phyloP scores from a whole-genome alignment of 495 filamentous ascomycete species.

The Penicillium subrubescens region DNA sequence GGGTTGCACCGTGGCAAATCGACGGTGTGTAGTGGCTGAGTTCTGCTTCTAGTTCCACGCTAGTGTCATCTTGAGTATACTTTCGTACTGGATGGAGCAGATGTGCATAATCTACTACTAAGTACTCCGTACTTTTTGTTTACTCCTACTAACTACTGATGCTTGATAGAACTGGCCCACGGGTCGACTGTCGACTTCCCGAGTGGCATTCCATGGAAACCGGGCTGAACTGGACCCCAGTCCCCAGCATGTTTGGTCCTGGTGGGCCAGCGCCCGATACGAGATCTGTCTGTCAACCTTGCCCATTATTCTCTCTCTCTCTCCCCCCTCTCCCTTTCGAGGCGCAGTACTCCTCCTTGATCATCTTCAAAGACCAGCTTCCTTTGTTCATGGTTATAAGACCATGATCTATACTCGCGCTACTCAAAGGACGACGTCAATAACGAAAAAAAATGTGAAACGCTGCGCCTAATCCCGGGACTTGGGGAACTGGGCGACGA shows the following conservation, averaged over 20 bases:
- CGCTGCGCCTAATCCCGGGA: neutral
- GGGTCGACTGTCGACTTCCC: conserved; percentile 4
- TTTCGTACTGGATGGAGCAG: neutral
- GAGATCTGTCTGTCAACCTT: neutral
- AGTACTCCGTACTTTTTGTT: neutral
- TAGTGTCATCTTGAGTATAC: neutral
- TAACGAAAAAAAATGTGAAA: neutral
- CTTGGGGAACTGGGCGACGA: neutral
- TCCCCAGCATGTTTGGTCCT: neutral
- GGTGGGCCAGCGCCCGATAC: conserved; percentile 8
- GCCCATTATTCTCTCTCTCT: neutral
- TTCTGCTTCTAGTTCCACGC: neutral
- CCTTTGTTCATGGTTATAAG: neutral
- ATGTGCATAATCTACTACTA: neutral
- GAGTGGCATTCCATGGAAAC: conserved; percentile 3
- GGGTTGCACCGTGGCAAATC: conserved; percentile 9
- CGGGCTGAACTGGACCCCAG: neutral
- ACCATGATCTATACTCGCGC: neutral
- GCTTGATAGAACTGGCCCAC: neutral
- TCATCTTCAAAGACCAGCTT: neutral
- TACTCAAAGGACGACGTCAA: neutral
- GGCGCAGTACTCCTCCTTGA: neutral
- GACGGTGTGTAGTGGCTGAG: conserved; percentile 11
- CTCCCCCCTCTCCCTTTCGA: neutral
- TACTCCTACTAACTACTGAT: neutral